These are phyloP conservation scores for Cydonia oblonga DNA, from an alignment of 331 rosid species.

Conservation along the genomic window DNA sequence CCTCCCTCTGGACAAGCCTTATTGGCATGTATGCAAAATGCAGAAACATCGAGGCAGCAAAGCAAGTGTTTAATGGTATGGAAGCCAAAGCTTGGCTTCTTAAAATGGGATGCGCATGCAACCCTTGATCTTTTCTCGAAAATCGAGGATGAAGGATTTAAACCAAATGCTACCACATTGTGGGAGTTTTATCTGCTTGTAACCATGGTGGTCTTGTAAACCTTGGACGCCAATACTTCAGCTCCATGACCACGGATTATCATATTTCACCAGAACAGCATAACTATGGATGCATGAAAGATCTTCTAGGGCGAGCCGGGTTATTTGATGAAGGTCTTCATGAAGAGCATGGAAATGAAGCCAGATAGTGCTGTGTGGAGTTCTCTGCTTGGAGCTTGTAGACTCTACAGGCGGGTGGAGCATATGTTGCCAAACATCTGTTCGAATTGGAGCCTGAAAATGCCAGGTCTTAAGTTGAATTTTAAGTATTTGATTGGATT, in stretches of 20 bases:
- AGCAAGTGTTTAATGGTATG: conserved; percentile 49
- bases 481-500: no score
- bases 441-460: conserved; percentile 63
- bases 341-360: conserved; percentile 54
- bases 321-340: conserved; percentile 47
- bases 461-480: conserved; percentile 40
- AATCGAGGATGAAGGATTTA: conserved; percentile 35
- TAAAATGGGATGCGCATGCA: conserved; percentile 59
- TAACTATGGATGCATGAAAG: conserved; percentile 77
- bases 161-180: conserved; percentile 73
- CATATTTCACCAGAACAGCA: conserved; percentile 46
- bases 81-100: conserved; percentile 40
- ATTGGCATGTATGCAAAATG: conserved; percentile 79
- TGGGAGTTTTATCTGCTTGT: conserved; percentile 75
- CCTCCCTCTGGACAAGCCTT: conserved; percentile 60
- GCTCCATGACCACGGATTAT: conserved; percentile 42
- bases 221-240: conserved; percentile 46
- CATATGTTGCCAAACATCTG: conserved; percentile 44
- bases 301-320: conserved; percentile 60
- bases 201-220: conserved; percentile 60
- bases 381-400: conserved; percentile 73
- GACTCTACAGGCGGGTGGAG: conserved; percentile 46
- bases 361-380: conserved; percentile 90
- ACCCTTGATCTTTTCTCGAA: conserved; percentile 44
- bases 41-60: conserved; percentile 59